These are phyloP conservation scores for Asterophora parasitica DNA, from an alignment of 768 basidiomycete genomes.

Conservation along the genomic window DNA sequence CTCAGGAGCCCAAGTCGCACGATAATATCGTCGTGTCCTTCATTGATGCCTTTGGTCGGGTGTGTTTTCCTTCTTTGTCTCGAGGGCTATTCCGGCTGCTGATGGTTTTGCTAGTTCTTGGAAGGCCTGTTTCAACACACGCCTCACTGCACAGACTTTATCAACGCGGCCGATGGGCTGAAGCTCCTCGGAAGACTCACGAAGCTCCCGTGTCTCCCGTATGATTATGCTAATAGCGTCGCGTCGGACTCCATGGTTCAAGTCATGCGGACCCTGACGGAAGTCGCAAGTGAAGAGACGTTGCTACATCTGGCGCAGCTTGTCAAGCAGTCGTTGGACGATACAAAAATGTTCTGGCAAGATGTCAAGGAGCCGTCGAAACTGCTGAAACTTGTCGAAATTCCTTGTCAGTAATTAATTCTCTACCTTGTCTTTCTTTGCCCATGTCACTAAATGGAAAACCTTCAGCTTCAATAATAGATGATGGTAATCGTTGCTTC, in stretches of 20 bases:
- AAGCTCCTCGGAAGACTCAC: constrained; percentile 72
- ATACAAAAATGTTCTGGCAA: constrained; percentile 72
- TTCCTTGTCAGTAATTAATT: constrained; percentile 13
- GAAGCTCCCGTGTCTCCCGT: constrained; percentile 81
- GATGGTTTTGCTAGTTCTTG: constrained; percentile 57
- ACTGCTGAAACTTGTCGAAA: constrained; percentile 59
- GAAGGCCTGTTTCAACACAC: constrained; percentile 93
- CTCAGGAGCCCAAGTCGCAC: constrained; percentile 42
- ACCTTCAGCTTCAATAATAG: constrained; percentile 38
- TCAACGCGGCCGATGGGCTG: constrained; percentile 68
- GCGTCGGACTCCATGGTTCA: constrained; percentile 85
- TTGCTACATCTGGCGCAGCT: constrained; percentile 64
- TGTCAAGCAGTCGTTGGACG: constrained; percentile 63
- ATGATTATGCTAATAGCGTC: constrained; percentile 80
- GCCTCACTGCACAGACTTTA: constrained; percentile 87
- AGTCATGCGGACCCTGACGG: constrained; percentile 84
- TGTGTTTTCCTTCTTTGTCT: constrained; percentile 30
- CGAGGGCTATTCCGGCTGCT: neutral
- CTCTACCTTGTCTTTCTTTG: constrained; percentile 4
- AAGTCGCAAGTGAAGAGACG: constrained; percentile 76
- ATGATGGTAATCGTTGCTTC: constrained; percentile 58
- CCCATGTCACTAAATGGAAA: constrained; percentile 1
- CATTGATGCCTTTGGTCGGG: constrained; percentile 76
- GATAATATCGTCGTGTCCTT: constrained; percentile 75
- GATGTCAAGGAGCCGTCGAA: constrained; percentile 49